Evolutionary conservation across 2,329 filamentous ascomycete genomes (phyloP), one percentile per base, ranked within the genome.

Genomic region (Sporothrix schenckii): DNA sequence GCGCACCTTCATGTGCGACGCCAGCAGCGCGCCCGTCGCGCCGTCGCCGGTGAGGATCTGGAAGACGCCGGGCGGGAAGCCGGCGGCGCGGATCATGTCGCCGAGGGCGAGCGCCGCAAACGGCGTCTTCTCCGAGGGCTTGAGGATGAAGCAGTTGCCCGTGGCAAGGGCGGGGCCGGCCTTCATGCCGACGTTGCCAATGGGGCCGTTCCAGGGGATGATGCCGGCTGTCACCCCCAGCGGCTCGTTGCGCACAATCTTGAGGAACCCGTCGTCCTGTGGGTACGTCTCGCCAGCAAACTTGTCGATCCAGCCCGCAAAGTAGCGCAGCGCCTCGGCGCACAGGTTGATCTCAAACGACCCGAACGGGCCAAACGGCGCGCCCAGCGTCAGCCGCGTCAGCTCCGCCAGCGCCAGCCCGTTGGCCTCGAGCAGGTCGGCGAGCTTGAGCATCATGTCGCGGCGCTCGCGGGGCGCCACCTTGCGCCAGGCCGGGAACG

Each of bases 401-500:
- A 84, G 76, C 54, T 79, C 77, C 0, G 80, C 77, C 2, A 83
- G 75, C 3, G 72, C 74, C n/a, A 76, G 71, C 21, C 76, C 74
- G 72, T 82, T 77, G 63, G 77, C 73, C 54, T 82, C 80, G 47
- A 84, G 75, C 7, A 85, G 75, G 63, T 79, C 77, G 2, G 83
- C 83, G n/a, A 85, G 76, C 70, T 80, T 82, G 65, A 80, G 73
- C 74, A 85, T 75, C 14, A 81, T 79, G 41, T 79, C 78, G 52
- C 79, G 77, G 71, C 93, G 91, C 75, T 88, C 87, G 72, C 91
- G 84, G 19, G 91, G 84, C 2, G 92, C 87, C n/a, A 90, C 94
- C 71, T 87, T 83, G 3, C 92, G 92, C 93, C 93, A 97, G 41
- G 84, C 81, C 5, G 86, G 85, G 78, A 96, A 96, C 1, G 92